Base-by-base conservation (phyloP, 2,329 filamentous ascomycete genomes). In the Apiospora hydei region DNA sequence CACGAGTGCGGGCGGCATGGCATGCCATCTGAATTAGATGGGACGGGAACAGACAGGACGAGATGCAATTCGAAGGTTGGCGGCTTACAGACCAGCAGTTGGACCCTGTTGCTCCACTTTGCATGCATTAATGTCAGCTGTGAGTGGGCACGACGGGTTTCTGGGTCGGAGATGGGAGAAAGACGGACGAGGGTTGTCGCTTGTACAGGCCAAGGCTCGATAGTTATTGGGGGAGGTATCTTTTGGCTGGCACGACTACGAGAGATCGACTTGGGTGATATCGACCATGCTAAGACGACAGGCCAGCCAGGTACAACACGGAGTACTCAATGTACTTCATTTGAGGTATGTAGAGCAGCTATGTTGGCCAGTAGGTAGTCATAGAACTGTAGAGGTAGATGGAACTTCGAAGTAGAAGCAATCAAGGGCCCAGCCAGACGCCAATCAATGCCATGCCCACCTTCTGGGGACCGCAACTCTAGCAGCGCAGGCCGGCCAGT, bases 351-450 rank as follows among this genome's bases (percentile, higher is more conserved):
- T 3, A 30, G 26, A 30, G 3, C 26, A 30, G 26, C 26, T 30
- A 30, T 30, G 26, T 3, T 30, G 26, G 26, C 26, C 3, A 30
- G 26, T 30, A n/a, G 18, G 5, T 10, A 43, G 41, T 14, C 34
- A 38, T 43, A 43, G 41, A 11, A 43, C 34, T 38, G 41, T 43
- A 49, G 18, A 49, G 46, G 16, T 21, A 49, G 46, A 8, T 16
- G 16, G 51, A 57, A 30, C 26, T 30, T 30, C 26, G 26, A 30
- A 26, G 18, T 16, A 47, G 46, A 57, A 57, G 51, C 53, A 38
- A 61, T 61, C 24, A 43, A 61, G 49, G 49, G 43, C 69, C 69
- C 69, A 71, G 43, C 57, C 69, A 71, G 51, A 57, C 38, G 53
- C 69, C 61, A 68, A 43, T 69, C 57, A 66, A 47, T 44, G 69